Evolutionary conservation across 768 basidiomycete species (phyloP), one percentile per base, ranked within the genome.

Genomic region (Tulasnella sp.): DNA sequence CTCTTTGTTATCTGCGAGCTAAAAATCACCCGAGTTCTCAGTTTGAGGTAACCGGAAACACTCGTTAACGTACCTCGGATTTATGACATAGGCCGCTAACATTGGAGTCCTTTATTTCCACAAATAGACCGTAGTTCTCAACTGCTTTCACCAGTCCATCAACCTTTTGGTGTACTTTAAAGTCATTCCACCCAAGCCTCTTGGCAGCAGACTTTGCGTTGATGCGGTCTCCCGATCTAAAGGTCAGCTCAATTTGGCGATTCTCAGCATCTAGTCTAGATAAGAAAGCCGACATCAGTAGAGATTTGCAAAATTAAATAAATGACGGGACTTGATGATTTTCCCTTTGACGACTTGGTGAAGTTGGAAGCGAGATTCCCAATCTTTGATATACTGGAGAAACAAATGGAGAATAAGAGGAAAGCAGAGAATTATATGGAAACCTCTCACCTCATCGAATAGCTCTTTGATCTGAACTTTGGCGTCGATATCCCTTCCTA

Each of bases 21-120:
- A 56, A 22, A 29, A 19, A 16, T 50, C 49, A 45, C 12, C 19
- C 16, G 33, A 44, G 44, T 42, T 9, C 20, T 5, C 20, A 28
- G 20, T 13, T 10, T 19, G 12, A 27, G n/a, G 16, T 8, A 5
- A 16, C 7, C 10, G 20, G 33, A 16, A 52, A 16, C 37, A 44
- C 27, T 24, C 40, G 34, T 33, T 1, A 33, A 62, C 71, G 46
- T 58, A 83, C 89, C 74, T 98, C 76, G 8, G 88, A 87, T 65
- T 90, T 91, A 64, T 98, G 93, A 64, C 93, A 99, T 9, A 99
- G 72, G 4, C 93, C 93, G 55, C 74, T 79, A 43, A 96, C 69
- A 61, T 81, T 84, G 0, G 87, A 81, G 15, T 76, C 82, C n/a
- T 83, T 76, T 32, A 98, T 82, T 61, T 81, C 77, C 52, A 99